phyloP scores from a whole-genome alignment of 768 basidiomycete species.

The Neoboletus brunneissimus region DNA sequence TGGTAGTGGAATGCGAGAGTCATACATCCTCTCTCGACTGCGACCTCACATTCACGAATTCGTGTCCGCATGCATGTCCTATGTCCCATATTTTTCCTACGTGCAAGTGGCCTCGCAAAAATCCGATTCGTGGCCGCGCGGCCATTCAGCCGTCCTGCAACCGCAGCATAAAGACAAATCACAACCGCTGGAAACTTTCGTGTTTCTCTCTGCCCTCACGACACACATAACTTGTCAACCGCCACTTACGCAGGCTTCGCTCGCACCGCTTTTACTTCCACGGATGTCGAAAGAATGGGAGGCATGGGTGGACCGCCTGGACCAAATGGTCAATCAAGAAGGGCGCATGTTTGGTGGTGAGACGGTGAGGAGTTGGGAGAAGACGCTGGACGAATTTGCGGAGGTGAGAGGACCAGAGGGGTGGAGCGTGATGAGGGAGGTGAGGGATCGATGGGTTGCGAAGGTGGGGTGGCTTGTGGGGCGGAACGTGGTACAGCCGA shows the following conservation, averaged over 20 bases:
- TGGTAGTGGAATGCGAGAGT: constrained; percentile 72
- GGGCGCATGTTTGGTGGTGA: constrained; percentile 81
- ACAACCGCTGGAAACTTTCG: constrained; percentile 73
- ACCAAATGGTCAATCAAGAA: constrained; percentile 64
- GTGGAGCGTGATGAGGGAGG: constrained; percentile 40
- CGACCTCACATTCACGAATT: constrained; percentile 76
- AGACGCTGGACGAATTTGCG: constrained; percentile 64
- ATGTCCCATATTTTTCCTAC: constrained; percentile 83
- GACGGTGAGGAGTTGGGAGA: constrained; percentile 65
- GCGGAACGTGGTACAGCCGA: constrained; percentile 29
- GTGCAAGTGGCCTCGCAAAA: constrained; percentile 26
- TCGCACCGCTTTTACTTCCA: constrained; percentile 57
- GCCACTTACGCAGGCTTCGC: constrained; percentile 55
- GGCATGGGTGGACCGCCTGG: constrained; percentile 70
- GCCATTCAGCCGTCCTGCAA: constrained; percentile 45
- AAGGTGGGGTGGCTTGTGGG: constrained; percentile 82
- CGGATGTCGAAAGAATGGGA: constrained; percentile 74
- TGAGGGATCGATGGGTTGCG: constrained; percentile 64
- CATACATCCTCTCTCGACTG: constrained; percentile 73
- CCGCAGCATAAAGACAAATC: constrained; percentile 59
- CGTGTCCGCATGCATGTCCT: constrained; percentile 72
- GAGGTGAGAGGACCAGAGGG: constrained; percentile 46
- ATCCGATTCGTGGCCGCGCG: constrained; percentile 32
- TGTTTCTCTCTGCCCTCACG: constrained; percentile 66
- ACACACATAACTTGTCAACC: constrained; percentile 69